Evolutionary conservation across 257 asterid species (phyloP).

Genomic region (Dorcoceras hygrometricum): DNA sequence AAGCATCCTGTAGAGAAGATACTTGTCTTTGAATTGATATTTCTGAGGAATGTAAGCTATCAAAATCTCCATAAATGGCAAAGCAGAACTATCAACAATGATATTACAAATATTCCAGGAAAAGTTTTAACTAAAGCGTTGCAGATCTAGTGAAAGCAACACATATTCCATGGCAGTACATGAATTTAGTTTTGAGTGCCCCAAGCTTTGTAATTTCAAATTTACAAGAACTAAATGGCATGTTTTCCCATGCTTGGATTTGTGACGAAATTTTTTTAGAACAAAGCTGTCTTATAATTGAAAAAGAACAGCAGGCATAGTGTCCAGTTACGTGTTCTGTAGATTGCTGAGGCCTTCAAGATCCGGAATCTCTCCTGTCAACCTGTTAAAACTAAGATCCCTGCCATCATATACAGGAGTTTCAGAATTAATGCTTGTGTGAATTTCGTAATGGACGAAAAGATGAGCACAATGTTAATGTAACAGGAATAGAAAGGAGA

Average conservation of each 20-base stretch:
- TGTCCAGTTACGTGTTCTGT: not conserved
- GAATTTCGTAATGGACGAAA: not conserved
- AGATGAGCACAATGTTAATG: not conserved
- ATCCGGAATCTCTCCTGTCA: not conserved
- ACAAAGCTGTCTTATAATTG: not conserved
- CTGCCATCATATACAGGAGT: not conserved
- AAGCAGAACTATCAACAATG: no score
- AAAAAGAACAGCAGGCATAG: not conserved
- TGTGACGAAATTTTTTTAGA: no score
- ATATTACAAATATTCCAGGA: not conserved
- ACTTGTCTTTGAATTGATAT: not conserved
- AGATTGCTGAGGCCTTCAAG: not conserved
- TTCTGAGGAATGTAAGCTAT: not conserved
- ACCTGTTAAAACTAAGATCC: not conserved
- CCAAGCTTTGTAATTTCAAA: no score
- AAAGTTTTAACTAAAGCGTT: no score
- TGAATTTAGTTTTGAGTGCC: no score
- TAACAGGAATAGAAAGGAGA: no score
- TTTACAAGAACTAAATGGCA: no score
- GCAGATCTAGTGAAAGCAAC: not conserved
- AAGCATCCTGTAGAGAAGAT: conserved; percentile 44
- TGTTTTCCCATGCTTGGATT: no score
- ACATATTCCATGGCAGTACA: not conserved
- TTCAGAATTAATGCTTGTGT: not conserved
- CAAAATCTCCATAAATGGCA: conserved; percentile 17